Evolutionary conservation across 208 protist species (phyloP), one percentile per base, ranked within the genome.

Genomic region (Crithidia brevicula): DNA sequence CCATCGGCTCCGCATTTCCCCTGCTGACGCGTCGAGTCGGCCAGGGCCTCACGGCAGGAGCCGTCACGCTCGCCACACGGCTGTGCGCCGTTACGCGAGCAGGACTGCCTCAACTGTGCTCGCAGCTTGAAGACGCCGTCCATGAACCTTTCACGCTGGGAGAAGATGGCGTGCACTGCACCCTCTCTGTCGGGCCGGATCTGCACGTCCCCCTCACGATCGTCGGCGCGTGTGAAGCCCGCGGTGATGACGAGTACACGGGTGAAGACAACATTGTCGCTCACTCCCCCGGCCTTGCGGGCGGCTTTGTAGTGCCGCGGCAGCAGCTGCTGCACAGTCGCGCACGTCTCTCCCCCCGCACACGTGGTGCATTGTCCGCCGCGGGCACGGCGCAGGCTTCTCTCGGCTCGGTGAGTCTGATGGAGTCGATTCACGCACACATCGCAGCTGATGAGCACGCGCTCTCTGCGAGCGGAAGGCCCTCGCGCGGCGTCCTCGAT

Each of bases 281-380:
- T 22, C 90, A 95, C 72, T 75, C 84, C n/a, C 67, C 85, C 9
- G 90, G 90, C 0, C 77, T 95, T 42, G 68, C 86, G 20, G 90
- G 90, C 2, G 90, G 87, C 6, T 87, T 95, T 64, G 73, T 81
- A 7, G 75, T 88, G 27, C 38, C 74, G 2, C 38, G 68, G 23
- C 36, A 65, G 7, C 74, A 80, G n/a, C 72, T 95, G 2, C 3
- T 47, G 22, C 61, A 57, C 23, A 67, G 77, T 43, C 79, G 81
- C 28, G 74, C 75, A 20, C 73, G 72, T 43, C 67, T 89, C 38
- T 22, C 22, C 46, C 40, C 63, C 30, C 7, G 34, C 50, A 43
- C 28, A 13, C n/a, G 30, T 15, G 27, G 7, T 28, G 40, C 57
- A 0, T 54, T 47, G 0, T 31, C 36, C 23, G 7, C 15, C 4